Conservation (phyloP, 2,329 filamentous ascomycete genomes). For the Fusarium compactum region DNA sequence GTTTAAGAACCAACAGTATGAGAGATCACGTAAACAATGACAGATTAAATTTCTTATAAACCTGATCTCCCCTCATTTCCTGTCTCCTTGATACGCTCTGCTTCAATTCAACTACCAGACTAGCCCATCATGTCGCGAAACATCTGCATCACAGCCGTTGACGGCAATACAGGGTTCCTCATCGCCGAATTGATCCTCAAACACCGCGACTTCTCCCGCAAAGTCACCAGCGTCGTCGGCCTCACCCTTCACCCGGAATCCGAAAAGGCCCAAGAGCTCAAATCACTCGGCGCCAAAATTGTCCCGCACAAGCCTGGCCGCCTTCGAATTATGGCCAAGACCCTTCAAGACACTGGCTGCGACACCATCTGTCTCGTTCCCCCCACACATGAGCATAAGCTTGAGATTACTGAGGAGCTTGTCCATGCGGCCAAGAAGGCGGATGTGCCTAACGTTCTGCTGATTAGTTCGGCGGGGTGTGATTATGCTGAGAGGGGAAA, state of each 20-base stretch:
- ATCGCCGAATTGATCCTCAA: constrained; percentile 63
- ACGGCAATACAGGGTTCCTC: constrained; percentile 64
- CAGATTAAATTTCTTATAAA: no score
- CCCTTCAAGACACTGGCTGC: constrained; percentile 1
- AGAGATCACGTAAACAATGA: no score
- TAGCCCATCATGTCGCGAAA: constrained; percentile 58
- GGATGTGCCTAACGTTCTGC: constrained; percentile 17
- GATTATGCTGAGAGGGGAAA: constrained; percentile 59
- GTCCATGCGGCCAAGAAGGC: constrained; percentile 17
- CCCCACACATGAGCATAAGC: constrained; percentile 15
- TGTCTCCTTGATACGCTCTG: no score
- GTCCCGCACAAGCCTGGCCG: constrained; percentile 17
- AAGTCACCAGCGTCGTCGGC: constrained; percentile 56
- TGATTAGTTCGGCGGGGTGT: constrained; percentile 21
- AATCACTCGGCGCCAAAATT: constrained; percentile 18
- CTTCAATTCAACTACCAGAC: accelerated
- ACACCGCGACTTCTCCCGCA: constrained; percentile 56
- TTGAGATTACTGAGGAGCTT: constrained; percentile 20
- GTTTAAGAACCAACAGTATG: neutral
- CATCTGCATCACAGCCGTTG: constrained; percentile 61
- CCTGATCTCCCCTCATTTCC: no score
- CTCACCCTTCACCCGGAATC: constrained; percentile 56
- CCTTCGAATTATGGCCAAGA: constrained; percentile 8
- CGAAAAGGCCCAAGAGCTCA: constrained; percentile 13
- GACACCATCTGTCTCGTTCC: constrained; percentile 24